These are phyloP conservation scores for Kodamaea ohmeri DNA, from an alignment of 1,139 yeast genomes.

Conservation along the genomic window DNA sequence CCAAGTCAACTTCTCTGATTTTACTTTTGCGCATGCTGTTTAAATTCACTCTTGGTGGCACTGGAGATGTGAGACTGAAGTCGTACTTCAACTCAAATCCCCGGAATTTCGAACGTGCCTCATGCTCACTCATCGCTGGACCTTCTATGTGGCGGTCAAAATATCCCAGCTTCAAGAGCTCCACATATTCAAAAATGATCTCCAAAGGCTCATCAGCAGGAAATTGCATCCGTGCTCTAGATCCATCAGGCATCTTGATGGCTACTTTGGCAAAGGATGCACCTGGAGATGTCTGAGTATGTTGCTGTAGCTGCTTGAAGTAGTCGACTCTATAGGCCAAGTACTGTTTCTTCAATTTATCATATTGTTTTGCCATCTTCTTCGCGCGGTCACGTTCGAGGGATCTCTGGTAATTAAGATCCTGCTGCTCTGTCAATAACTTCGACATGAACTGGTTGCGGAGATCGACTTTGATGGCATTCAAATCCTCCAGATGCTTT, in stretches of 20 bases:
- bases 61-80: slow-evolving; percentile 36
- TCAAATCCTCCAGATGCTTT: slow-evolving; percentile 61
- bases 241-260: slow-evolving; percentile 53
- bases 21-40: slow-evolving; percentile 21
- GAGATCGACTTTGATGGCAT: slow-evolving; percentile 57
- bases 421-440: slow-evolving; percentile 68
- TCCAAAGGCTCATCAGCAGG: slow-evolving; percentile 45
- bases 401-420: slow-evolving; percentile 71
- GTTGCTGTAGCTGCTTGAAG: slow-evolving; percentile 28
- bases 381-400: slow-evolving; percentile 53
- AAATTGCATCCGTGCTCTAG: slow-evolving; percentile 47
- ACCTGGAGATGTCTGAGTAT: slow-evolving; percentile 28
- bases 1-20: slow-evolving; percentile 31
- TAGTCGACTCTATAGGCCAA: slow-evolving; percentile 50
- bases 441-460: slow-evolving; percentile 61
- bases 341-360: slow-evolving; percentile 28
- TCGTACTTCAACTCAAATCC: slow-evolving; percentile 27
- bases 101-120: slow-evolving; percentile 22
- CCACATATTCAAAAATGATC: slow-evolving; percentile 62
- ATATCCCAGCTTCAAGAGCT: slow-evolving; percentile 33
- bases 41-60: slow-evolving; percentile 38
- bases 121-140: slow-evolving; percentile 18
- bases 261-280: slow-evolving; percentile 49
- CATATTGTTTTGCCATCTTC: slow-evolving; percentile 26
- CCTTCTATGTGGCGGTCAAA: slow-evolving; percentile 24